Percentiles rank a stretch among this genome's conserved stretches.
phyloP scores from a whole-genome alignment of 768 basidiomycete species.

The Trametes coccinea region DNA sequence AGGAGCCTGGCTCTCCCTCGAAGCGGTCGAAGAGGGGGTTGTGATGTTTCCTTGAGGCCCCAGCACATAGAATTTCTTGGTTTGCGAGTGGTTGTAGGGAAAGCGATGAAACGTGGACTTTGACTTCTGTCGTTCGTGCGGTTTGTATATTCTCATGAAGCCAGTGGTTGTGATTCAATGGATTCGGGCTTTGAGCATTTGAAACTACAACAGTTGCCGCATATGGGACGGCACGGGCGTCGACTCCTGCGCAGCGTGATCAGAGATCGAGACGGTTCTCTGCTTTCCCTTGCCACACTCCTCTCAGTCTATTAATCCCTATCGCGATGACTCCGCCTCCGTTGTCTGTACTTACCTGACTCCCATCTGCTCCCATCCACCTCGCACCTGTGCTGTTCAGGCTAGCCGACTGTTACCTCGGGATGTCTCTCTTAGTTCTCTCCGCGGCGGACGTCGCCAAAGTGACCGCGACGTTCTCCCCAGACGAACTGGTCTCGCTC shows the following conservation, averaged over 20 bases:
- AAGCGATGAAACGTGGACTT: too few species aligned
- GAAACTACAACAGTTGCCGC: conserved; percentile 4
- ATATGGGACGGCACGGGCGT: not conserved
- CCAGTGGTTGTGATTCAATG: too few species aligned
- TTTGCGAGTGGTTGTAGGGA: too few species aligned
- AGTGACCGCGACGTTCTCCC: conserved; percentile 46
- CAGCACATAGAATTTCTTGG: too few species aligned
- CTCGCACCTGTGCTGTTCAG: too few species aligned
- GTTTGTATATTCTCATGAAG: not conserved
- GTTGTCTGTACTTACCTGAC: not conserved
- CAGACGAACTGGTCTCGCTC: conserved; percentile 48
- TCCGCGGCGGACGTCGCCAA: conserved; percentile 57
- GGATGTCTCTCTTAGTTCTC: conserved; percentile 58
- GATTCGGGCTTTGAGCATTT: too few species aligned
- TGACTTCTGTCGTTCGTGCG: not conserved
- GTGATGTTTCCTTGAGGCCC: too few species aligned
- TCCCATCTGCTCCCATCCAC: not conserved
- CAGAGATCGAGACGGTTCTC: not conserved
- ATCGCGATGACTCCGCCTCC: not conserved
- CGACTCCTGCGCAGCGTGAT: not conserved
- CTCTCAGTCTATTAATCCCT: too few species aligned
- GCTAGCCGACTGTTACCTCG: not conserved
- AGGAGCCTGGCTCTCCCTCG: too few species aligned
- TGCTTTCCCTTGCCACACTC: not conserved
- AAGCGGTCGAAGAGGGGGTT: too few species aligned